A percentile compares a stretch with the other conserved stretches of the same genome.
Evolutionary conservation across 768 basidiomycete species (phyloP).

Genomic region (Podaxis pistillaris): DNA sequence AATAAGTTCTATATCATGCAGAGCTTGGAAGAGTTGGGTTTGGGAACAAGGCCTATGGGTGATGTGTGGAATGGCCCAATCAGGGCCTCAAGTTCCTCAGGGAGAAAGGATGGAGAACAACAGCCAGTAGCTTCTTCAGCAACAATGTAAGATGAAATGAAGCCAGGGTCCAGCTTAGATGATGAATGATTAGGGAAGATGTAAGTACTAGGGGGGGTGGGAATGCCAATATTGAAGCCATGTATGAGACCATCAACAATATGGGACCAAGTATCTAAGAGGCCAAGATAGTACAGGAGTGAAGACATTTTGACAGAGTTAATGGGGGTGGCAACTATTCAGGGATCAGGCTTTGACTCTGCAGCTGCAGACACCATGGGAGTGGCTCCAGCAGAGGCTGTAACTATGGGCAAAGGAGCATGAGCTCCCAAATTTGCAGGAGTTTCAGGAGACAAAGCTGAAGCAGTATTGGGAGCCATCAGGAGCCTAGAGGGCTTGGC

Average conservation of each 20-base stretch:
- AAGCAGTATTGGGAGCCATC: constrained; percentile 27
- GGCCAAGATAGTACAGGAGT: constrained; percentile 17
- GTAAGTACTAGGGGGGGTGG: constrained; percentile 16
- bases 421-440: constrained; percentile 17
- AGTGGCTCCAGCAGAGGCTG: constrained; percentile 24
- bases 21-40: constrained; percentile 24
- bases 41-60: constrained; percentile 39
- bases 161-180: constrained; percentile 23
- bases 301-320: constrained; percentile 15
- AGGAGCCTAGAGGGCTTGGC: constrained; percentile 22
- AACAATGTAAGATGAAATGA: constrained; percentile 32
- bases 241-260: constrained; percentile 28
- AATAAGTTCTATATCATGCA: constrained; percentile 31
- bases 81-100: constrained; percentile 22
- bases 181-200: constrained; percentile 36
- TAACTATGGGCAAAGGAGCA: constrained; percentile 29
- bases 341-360: constrained; percentile 24
- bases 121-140: constrained; percentile 27
- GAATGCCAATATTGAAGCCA: constrained; percentile 37
- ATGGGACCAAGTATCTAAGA: constrained; percentile 26
- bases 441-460: constrained; percentile 19
- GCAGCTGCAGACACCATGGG: constrained; percentile 31
- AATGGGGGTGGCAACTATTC: constrained; percentile 31
- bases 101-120: constrained; percentile 30
- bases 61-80: constrained; percentile 42